Percentiles rank a stretch among this genome's conserved stretches.
phyloP scores from a whole-genome alignment of 345 rosid genomes.

The Gossypium herbaceum region DNA sequence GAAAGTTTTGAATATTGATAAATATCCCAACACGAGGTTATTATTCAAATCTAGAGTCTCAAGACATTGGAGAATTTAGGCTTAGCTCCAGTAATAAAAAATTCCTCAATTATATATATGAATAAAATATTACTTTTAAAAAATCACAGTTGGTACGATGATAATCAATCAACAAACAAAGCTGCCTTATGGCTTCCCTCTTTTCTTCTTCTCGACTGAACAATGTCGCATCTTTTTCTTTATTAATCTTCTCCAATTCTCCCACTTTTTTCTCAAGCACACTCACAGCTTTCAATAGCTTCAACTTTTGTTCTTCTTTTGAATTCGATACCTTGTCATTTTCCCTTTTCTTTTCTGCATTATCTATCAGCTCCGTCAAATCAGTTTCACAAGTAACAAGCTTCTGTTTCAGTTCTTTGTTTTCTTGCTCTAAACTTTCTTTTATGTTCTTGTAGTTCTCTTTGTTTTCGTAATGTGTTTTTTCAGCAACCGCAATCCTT shows the following conservation, averaged over 20 bases:
- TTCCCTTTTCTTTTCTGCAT: not conserved
- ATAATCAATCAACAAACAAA: conserved; percentile 73
- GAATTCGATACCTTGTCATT: conserved; percentile 28
- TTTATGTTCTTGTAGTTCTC: conserved; percentile 34
- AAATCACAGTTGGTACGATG: conserved; percentile 52
- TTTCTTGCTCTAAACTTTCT: conserved; percentile 36
- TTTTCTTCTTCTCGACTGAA: conserved; percentile 64
- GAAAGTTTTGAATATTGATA: too few species aligned
- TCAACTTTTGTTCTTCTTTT: conserved; percentile 44
- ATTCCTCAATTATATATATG: too few species aligned
- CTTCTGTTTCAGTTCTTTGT: conserved; percentile 27
- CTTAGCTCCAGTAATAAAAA: too few species aligned
- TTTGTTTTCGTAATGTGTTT: conserved; percentile 57
- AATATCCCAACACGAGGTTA: too few species aligned
- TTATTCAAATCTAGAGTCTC: too few species aligned
- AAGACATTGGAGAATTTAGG: too few species aligned
- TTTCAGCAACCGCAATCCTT: conserved; percentile 70
- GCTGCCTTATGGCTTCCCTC: conserved; percentile 72
- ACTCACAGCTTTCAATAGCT: conserved; percentile 22
- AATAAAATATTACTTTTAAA: too few species aligned
- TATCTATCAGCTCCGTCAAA: conserved; percentile 30
- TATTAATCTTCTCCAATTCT: conserved; percentile 42
- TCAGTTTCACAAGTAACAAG: conserved; percentile 27
- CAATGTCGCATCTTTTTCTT: conserved; percentile 42
- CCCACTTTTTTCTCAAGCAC: conserved; percentile 33